These are phyloP conservation scores for Botrytis galanthina DNA, from an alignment of 2,329 filamentous ascomycete species.

Conservation along the genomic window DNA sequence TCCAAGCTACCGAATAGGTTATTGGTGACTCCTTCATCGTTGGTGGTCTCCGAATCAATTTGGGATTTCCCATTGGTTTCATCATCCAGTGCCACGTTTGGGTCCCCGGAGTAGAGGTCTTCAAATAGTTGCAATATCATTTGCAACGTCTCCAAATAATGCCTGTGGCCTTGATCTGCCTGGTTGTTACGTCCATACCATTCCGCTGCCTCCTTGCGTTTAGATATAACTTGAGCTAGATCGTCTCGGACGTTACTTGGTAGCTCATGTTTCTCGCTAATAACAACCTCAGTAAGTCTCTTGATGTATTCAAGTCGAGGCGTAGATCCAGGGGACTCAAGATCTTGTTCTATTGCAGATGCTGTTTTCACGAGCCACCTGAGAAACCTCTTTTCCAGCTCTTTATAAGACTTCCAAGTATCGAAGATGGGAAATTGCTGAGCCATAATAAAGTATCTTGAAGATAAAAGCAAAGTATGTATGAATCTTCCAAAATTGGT, in stretches of 20 bases:
- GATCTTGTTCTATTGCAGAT: not conserved
- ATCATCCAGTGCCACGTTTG: not conserved
- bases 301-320: not conserved
- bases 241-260: not conserved
- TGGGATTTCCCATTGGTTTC: not conserved
- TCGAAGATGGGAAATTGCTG: not conserved
- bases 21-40: not conserved
- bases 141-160: not conserved
- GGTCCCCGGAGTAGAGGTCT: not conserved
- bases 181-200: not conserved
- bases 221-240: not conserved
- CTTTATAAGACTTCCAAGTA: not conserved
- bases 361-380: not conserved
- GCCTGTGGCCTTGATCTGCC: not conserved
- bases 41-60: not conserved
- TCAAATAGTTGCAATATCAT: not conserved
- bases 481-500: not conserved
- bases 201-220: not conserved
- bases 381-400: not conserved
- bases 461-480: not conserved
- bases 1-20: not conserved
- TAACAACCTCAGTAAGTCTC: not conserved
- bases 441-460: not conserved
- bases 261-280: not conserved
- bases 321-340: not conserved